Base-by-base conservation (phyloP, 768 basidiomycete genomes). In the Hygrocybe punicea region DNA sequence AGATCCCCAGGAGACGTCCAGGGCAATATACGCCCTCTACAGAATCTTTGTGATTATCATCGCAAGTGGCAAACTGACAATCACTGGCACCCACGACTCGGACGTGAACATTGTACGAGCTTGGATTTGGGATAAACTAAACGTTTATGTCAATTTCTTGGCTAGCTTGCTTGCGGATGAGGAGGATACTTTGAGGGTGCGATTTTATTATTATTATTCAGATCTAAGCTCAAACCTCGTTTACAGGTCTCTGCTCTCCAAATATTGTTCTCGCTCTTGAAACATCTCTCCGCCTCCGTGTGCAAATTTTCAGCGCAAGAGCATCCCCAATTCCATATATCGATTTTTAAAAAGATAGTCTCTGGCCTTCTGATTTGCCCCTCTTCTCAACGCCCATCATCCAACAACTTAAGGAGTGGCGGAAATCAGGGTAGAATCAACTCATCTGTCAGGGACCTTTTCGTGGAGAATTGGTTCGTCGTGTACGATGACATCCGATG, bases 401-500 rank as follows among this genome's bases (percentile, higher is more conserved):
- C 46, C 4, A 62, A 51, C n/a, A 34, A 57, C 6, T 9, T 72
- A 73, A 42, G 53, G 29, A 51, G 58, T 1, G 57, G 63, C 40
- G 42, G 63, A 16, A 63, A 69, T 39, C 67, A 75, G 23, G 71
- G 75, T 1, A 68, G 72, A 35, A 71, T 86, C 16, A 81, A 86
- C 54, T 53, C 76, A 4, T 86, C 89, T 56, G 83, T 91, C 3
- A 72, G 85, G 23, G 73, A 83, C 42, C 70, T 78, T 10, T 91
- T 93, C 63, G 73, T 85, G 53, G 79, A 81, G 47, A 85, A 80
- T 13, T 94, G 87, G 85, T 79, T 91, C 62, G 85, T 83, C 60
- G 82, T 88, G 11, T 66, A 89, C 67, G 89, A 92, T 64, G 93
- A 96, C 64, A 75, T 95, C 33, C 82, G 93, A 57, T 95, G 89